Evolutionary conservation across 2,329 filamentous ascomycete genomes (phyloP).

Genomic region (Pseudogymnoascus sp.): DNA sequence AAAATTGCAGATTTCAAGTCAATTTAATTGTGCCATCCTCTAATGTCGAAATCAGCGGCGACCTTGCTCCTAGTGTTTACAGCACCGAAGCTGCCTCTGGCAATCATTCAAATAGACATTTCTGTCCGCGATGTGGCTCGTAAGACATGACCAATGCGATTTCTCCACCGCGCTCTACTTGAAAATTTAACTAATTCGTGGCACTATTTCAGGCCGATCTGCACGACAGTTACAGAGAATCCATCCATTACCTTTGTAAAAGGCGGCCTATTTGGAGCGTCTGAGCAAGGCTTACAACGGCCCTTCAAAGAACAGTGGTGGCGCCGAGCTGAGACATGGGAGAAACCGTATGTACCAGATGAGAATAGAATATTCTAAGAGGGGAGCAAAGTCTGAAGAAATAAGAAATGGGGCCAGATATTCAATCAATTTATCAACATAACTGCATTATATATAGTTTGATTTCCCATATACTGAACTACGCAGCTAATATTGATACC

Average conservation of each 20-base stretch:
- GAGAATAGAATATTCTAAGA: neutral
- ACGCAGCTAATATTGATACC: no score
- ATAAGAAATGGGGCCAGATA: neutral
- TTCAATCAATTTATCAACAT: neutral
- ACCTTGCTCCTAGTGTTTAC: constrained; percentile 12
- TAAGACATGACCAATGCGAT: neutral
- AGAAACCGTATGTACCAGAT: constrained; percentile 9
- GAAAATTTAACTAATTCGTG: no score
- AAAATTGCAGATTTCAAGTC: constrained; percentile 7
- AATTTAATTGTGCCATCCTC: constrained; percentile 11
- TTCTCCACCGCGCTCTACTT: no score
- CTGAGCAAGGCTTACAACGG: constrained; percentile 10
- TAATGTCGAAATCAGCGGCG: constrained; percentile 13
- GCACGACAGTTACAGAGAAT: constrained; percentile 9
- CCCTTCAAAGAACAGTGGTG: constrained; percentile 15
- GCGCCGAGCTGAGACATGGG: constrained; percentile 16
- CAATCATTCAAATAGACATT: constrained; percentile 13
- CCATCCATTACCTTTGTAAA: constrained; percentile 12
- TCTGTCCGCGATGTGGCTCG: constrained; percentile 16
- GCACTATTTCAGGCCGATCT: constrained; percentile 11
- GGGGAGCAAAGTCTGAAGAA: neutral
- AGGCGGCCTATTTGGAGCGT: constrained; percentile 15
- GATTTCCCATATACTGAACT: neutral
- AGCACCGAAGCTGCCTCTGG: constrained; percentile 13
- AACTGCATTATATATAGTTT: neutral